Evolutionary conservation across 2,329 filamentous ascomycete genomes (phyloP).

Genomic region (Fusarium mangiferae): DNA sequence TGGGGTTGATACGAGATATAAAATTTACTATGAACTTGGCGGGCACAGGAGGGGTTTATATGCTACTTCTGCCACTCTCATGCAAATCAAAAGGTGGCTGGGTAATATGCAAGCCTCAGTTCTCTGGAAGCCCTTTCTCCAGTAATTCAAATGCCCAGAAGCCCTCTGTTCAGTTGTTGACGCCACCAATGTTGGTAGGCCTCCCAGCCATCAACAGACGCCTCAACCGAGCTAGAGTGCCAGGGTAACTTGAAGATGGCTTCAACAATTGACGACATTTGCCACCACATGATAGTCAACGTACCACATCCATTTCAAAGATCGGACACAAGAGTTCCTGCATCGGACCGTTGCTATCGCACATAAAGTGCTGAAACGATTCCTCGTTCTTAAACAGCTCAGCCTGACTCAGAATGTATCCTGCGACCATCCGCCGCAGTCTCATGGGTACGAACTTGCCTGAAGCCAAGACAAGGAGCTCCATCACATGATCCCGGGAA

Average conservation of each 20-base stretch:
- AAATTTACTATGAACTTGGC: neutral
- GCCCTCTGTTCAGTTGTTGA: neutral
- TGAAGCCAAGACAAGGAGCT: neutral
- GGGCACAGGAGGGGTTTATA: neutral
- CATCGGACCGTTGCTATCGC: neutral
- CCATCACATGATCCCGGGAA: neutral
- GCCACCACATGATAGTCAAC: neutral
- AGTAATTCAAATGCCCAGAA: no score
- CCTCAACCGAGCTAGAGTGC: neutral
- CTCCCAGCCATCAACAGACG: neutral
- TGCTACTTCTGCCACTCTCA: fast-evolving
- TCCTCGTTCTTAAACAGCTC: neutral
- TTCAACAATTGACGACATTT: neutral
- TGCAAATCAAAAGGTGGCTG: no score
- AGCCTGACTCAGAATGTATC: neutral
- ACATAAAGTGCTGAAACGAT: neutral
- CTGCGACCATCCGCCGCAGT: neutral
- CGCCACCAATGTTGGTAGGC: neutral
- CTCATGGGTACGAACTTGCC: fast-evolving
- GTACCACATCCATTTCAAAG: neutral
- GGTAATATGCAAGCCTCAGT: neutral
- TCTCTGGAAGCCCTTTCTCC: fast-evolving
- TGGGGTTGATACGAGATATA: no score
- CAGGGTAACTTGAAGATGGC: fast-evolving
- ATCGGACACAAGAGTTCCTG: neutral